Evolutionary conservation across 768 basidiomycete species (phyloP), one percentile per base, ranked within the genome.

Genomic region (Polyporus arcularius): DNA sequence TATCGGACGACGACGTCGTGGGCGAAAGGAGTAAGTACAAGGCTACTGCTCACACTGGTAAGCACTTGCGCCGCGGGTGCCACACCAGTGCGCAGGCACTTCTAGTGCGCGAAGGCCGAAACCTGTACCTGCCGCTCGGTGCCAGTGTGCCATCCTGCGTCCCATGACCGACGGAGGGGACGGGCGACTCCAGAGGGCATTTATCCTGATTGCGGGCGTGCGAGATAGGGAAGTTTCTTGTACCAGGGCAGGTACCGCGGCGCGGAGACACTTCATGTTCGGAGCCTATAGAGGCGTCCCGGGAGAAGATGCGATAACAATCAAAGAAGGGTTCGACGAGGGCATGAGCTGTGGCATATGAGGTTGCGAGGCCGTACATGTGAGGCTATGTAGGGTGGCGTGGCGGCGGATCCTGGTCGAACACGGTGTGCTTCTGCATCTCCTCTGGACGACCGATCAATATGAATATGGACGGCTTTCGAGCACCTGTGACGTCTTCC

Each of bases 101-200:
- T 35, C 35, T 35, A 35, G 35, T 35, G 35, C 35, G 35, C 35
- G 35, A 35, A 35, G 35, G 35, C 35, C 6, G 14, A 16, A 52
- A 16, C 50, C 32, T 52, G 50, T 52, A 32, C 31, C 45, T 45
- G 51, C 47, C 52, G 61, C 52, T 55, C 46, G 21, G 21, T 26
- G 21, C 21, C 21, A 26, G 21, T 43, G 54, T 58, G 61, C 57
- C 61, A 56, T 31, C 26, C 52, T 35, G 4, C 14, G 52, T 57
- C 61, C 40, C 56, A 62, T 62, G 61, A 62, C 61, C 61, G 57
- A 31, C 55, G 52, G 31, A 46, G 53, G 52, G 61, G 46, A 46
- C 40, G 51, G 55, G 48, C 39, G 46, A 40, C 12, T 31, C 61
- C 53, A 62, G 61, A 62, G 57, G 55, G 50, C 41, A 62, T 30